phyloP scores from a whole-genome alignment of 163 green algal genomes.

The Volvox carteri region DNA sequence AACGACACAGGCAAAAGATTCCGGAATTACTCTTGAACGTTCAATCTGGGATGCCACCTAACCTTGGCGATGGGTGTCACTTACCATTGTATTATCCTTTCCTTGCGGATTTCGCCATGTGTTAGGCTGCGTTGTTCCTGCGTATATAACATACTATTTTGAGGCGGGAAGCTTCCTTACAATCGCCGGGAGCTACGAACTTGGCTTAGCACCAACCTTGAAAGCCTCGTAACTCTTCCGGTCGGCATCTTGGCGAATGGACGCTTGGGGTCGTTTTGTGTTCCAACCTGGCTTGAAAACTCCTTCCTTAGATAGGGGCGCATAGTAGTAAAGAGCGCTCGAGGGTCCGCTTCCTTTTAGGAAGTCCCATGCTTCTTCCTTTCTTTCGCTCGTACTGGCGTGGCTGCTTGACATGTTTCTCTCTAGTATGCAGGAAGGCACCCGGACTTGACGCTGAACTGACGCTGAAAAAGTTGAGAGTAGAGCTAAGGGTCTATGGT shows the following conservation, averaged over 20 bases:
- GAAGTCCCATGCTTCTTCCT: slow-evolving; percentile 17
- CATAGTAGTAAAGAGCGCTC: slow-evolving; percentile 14
- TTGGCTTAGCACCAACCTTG: slow-evolving; percentile 22
- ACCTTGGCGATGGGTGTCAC: no score
- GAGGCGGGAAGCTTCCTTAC: no score
- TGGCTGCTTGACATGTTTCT: background rate
- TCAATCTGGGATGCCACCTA: no score
- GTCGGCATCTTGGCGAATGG: slow-evolving; percentile 14
- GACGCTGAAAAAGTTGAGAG: no score
- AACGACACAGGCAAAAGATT: no score
- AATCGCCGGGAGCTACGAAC: no score
- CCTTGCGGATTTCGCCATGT: background rate
- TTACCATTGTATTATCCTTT: slow-evolving; percentile 37
- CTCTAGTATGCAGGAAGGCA: no score
- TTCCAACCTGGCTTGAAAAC: slow-evolving; percentile 51
- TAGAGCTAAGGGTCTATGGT: slow-evolving; percentile 32
- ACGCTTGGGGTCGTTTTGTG: background rate
- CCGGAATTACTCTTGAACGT: no score
- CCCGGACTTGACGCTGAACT: no score
- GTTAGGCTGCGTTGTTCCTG: slow-evolving; percentile 24
- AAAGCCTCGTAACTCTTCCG: background rate
- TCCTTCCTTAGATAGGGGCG: background rate
- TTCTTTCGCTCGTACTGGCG: background rate
- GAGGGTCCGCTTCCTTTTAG: slow-evolving; percentile 15
- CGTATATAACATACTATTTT: no score